Evolutionary conservation across 331 rosid genomes (phyloP).

Genomic region (Malus hybrid): DNA sequence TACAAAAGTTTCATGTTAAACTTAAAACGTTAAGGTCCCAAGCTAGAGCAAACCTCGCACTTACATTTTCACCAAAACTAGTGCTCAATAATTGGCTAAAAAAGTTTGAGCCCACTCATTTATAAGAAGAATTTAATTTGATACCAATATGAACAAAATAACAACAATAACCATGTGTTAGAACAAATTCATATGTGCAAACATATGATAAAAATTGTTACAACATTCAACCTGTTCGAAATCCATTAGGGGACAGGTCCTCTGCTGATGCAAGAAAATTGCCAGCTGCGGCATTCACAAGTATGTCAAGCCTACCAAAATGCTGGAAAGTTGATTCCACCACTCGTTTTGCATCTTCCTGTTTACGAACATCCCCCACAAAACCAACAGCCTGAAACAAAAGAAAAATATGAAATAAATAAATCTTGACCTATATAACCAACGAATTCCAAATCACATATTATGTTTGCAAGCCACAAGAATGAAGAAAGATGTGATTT

Average conservation of each 20-base stretch:
- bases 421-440: neutral
- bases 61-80: neutral
- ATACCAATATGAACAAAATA: neutral
- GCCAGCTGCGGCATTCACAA: constrained; percentile 87
- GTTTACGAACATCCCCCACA: constrained; percentile 84
- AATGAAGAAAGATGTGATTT: too few relatives aligned
- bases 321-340: constrained; percentile 59
- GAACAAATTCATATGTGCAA: neutral
- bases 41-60: neutral
- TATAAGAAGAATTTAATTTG: neutral
- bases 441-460: neutral
- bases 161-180: neutral
- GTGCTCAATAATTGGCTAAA: neutral
- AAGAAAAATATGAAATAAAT: neutral
- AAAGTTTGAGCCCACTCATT: neutral
- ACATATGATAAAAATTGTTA: neutral
- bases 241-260: constrained; percentile 88
- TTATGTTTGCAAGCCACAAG: neutral
- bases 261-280: constrained; percentile 77
- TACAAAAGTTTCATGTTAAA: neutral
- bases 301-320: constrained; percentile 76
- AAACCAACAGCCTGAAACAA: constrained; percentile 57
- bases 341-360: constrained; percentile 70
- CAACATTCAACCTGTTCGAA: constrained; percentile 64
- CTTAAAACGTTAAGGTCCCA: neutral